Evolutionary conservation across 164 flowering plant genomes (phyloP), one percentile per base, ranked within the genome.

Genomic region (Dillenia turbinata): DNA sequence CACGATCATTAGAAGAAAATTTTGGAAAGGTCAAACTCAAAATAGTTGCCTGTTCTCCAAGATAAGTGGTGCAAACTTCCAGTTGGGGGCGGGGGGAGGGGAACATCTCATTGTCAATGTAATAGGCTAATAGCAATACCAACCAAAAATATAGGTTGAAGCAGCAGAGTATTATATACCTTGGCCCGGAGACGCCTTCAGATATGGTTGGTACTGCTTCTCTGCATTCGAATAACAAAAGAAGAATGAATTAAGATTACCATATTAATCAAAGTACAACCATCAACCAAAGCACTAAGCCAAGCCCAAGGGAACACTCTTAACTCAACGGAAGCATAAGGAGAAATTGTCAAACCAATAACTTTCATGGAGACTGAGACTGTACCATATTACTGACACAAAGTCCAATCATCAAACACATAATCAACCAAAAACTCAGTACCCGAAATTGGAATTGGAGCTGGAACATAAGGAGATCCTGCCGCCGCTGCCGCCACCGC

Each of bases 391-490:
- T 5, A n/a, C 54, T 15, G 11, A 56, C 43, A 11, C 26, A 40
- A 5, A 45, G 13, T 26, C 54, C 9, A 61, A 45, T 26, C 33
- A 26, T 26, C 33, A 26, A 26, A 26, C 33, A 26, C 33, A 26
- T 26, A 61, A 17, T 44, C 43, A 17, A 17, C 7, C 0, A 53
- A 54, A 47, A 45, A 8, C 24, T 14, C 49, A 52, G 52, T 62
- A 83, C 85, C 86, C 15, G 86, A 77, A 58, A 81, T 75, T 5
- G 82, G 84, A 9, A 65, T 26, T 1, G 86, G 75, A n/a, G 75
- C 78, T 11, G 80, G 73, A 14, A 64, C 56, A 6, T 26, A 26
- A 26, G 33, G 33, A 26, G 33, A 26, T 26, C 7, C 13, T 0
- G 64, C 40, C 19, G 53, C 54, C 10, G 56, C 26, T 8, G 22